Evolutionary conservation across 441 rosid genomes (phyloP), one percentile per base, ranked within the genome.

Genomic region (Flueggea neowawraea): DNA sequence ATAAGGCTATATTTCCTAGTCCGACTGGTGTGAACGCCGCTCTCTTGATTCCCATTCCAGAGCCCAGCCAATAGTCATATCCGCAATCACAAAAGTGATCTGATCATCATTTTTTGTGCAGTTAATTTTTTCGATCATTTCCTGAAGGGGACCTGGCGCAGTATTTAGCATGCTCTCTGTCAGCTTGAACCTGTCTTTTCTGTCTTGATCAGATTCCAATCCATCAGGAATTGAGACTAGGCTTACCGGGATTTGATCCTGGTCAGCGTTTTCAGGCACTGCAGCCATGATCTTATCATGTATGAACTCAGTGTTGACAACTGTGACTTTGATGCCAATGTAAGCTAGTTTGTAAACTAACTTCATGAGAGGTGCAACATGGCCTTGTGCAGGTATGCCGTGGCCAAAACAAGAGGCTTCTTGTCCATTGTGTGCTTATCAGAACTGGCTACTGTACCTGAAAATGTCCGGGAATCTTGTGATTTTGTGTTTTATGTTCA

Each of bases 351-450:
- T 82, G 70, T 80, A 77, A 47, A 86, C 93, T 4, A 87, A 86
- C 60, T 87, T 69, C 9, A 87, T 82, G 31, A 84, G 83, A 12
- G 93, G 87, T 62, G 79, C 82, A 4, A 84, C 82, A 48, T 84
- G 90, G 57, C 90, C 93, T 62, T 84, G 90, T 10, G 83, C 90
- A 0, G 87, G 87, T 78, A 82, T 0, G 93, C 80, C 15, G 84
- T 80, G 4, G 84, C 74, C 63, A 87, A 56, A 8, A 84, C 80
- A 63, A 84, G 90, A 68, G 78, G 75, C 16, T 41, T 41, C 44
- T 41, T 41, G 44, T 10, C 44, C 44, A 41, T 41, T 41, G n/a
- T n/a, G n/a, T n/a, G n/a, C n/a, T n/a, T n/a, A n/a, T n/a, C n/a
- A n/a, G n/a, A n/a, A n/a, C n/a, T n/a, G n/a, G n/a, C n/a, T n/a